Conservation (phyloP, 2,329 filamentous ascomycete species). For the Mycosphaerella sp. region DNA sequence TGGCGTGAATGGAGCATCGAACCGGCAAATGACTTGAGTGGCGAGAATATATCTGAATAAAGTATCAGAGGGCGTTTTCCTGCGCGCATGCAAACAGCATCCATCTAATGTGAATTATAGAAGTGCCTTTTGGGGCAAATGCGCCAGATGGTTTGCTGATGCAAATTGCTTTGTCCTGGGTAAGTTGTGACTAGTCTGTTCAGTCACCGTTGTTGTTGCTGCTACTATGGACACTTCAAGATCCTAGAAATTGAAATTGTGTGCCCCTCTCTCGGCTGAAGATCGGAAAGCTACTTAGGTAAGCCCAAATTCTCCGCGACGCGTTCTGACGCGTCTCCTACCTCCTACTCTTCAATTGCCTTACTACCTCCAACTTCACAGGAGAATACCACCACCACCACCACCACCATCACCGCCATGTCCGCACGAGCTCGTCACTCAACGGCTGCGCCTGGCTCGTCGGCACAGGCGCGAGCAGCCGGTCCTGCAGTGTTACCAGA, state of each 20-base stretch:
- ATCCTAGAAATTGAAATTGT: not conserved
- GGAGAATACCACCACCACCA: not conserved
- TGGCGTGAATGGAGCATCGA: not conserved
- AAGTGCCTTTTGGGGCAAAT: no score
- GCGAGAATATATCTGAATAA: not conserved
- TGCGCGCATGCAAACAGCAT: not conserved
- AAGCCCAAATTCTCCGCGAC: not conserved
- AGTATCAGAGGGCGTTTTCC: not conserved
- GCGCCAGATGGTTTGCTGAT: not conserved
- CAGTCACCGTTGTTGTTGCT: no score
- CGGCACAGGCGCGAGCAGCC: not conserved
- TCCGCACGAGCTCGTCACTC: conserved; percentile 6
- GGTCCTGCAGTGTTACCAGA: conserved; percentile 35
- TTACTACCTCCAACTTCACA: not conserved
- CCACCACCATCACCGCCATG: not conserved
- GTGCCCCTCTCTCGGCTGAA: not conserved
- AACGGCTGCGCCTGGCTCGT: conserved; percentile 9
- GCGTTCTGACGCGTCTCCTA: not conserved
- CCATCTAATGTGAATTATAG: no score
- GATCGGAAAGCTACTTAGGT: not conserved
- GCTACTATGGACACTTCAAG: no score
- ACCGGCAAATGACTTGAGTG: not conserved
- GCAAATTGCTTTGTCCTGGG: no score
- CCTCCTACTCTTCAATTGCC: not conserved
- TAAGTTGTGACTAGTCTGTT: no score